Base-by-base conservation (phyloP, 2,329 filamentous ascomycete species). In the Drechslera avenae region DNA sequence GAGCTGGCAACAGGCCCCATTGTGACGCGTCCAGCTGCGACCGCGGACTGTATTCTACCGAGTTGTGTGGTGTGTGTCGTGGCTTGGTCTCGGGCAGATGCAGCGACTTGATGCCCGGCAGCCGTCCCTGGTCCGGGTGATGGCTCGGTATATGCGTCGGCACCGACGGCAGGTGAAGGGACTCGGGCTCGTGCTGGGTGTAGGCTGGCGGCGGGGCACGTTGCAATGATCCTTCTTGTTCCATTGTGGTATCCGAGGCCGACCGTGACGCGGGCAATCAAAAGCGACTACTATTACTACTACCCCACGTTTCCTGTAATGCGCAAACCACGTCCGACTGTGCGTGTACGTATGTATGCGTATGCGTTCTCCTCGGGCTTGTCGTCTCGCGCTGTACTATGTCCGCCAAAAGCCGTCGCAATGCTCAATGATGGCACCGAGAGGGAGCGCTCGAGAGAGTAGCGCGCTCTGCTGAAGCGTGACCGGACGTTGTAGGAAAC, bases 101-200 rank as follows among this genome's bases (percentile, higher is more conserved):
- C 26, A 80, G 73, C 19, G 76, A 75, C 57, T 72, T 73, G 41
- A 80, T 71, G 54, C 76, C 74, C 4, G 78, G 78, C 19, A 80
- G 68, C 39, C 76, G 63, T 19, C 56, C 63, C 51, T 59, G 57
- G 35, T 54, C 32, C 41, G 48, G 50, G 36, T 60, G 31, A 23
- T 53, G 40, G 10, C 56, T 58, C 18, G 73, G 66, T 8, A 66
- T 62, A 48, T 75, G 71, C 8, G 68, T 74, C 6, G 75, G 75
- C 4, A 76, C 74, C 1, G 72, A 73, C n/a, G 75, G 75, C 35
- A 77, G 66, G 31, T 73, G 64, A 41, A 78, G 69, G 12, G 68
- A 67, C 42, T 72, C 69, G 32, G 73, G 72, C 47, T 76, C 72
- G 62, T 76, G 74, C 52, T 75, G 71, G 12, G 70, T 60, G 55